These are phyloP conservation scores for Massariosphaeria phaeospora DNA, from an alignment of 495 filamentous ascomycete genomes.

Conservation along the genomic window DNA sequence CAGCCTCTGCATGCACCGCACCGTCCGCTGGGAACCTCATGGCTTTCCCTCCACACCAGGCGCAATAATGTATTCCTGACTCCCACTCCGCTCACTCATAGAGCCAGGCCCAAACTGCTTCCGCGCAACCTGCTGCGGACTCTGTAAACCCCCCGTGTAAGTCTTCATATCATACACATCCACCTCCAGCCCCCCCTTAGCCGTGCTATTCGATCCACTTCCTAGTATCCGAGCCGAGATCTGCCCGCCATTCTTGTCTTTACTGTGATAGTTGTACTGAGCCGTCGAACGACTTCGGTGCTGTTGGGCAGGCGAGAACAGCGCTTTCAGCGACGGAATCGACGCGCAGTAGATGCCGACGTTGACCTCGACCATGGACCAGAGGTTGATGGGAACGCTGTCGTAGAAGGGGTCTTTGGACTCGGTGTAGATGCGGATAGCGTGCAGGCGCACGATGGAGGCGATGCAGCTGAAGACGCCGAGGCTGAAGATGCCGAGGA, in stretches of 20 bases:
- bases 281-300: constrained; percentile 34
- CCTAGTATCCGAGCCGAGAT: background rate
- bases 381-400: constrained; percentile 44
- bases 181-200: no score
- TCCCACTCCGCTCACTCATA: constrained; percentile 8
- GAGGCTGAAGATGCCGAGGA: constrained; percentile 48
- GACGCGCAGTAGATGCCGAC: constrained; percentile 48
- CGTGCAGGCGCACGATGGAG: constrained; percentile 46
- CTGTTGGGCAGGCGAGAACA: constrained; percentile 39
- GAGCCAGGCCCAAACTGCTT: background rate
- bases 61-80: constrained; percentile 3
- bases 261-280: constrained; percentile 23
- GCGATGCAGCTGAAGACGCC: constrained; percentile 45
- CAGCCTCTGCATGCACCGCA: background rate
- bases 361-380: constrained; percentile 48
- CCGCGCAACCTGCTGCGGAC: background rate
- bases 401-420: constrained; percentile 37
- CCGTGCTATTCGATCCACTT: no score
- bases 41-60: background rate
- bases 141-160: no score
- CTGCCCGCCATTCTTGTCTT: constrained; percentile 15
- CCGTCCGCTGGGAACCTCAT: no score
- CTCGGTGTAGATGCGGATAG: constrained; percentile 36
- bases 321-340: constrained; percentile 38
- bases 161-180: constrained; percentile 9